phyloP scores from a whole-genome alignment of 2,329 filamentous ascomycete genomes.

The Diaporthe citrichinensis region DNA sequence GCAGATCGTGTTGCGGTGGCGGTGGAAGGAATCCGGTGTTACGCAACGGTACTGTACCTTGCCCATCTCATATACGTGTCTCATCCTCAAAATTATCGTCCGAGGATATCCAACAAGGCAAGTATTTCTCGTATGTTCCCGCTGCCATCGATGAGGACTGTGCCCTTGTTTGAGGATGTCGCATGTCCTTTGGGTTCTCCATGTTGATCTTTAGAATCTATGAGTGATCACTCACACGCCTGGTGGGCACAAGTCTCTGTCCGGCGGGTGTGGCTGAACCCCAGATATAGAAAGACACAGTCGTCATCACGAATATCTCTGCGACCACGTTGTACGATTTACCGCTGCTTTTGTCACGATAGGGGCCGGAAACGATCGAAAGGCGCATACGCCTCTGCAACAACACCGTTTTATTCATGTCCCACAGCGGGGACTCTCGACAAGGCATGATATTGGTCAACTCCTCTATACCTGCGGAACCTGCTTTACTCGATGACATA shows the following conservation, averaged over 20 bases:
- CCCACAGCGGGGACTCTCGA: slow-evolving; percentile 32
- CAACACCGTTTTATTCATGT: slow-evolving; percentile 25
- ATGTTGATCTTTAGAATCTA: not conserved
- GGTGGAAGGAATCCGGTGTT: not conserved
- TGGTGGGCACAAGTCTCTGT: not conserved
- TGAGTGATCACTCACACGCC: not conserved
- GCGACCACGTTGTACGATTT: not conserved
- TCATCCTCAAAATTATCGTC: not conserved
- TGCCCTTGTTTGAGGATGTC: not conserved
- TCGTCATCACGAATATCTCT: not conserved
- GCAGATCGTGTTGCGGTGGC: not conserved
- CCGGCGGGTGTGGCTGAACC: not conserved
- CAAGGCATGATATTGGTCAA: slow-evolving; percentile 33
- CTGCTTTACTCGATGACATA: slow-evolving; percentile 79
- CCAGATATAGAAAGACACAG: not conserved
- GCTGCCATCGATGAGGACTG: not conserved
- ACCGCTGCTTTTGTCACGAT: not conserved
- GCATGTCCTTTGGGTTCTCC: not conserved
- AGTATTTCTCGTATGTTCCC: not conserved
- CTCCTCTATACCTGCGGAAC: slow-evolving; percentile 36
- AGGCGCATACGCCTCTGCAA: not conserved
- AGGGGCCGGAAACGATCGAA: not conserved
- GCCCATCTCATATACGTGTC: slow-evolving; percentile 2
- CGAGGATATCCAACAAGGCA: not conserved
- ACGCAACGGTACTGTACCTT: not conserved